These are phyloP conservation scores for Kluyveromyces marxianus DNA, from an alignment of 1,139 yeast species.

Conservation along the genomic window DNA sequence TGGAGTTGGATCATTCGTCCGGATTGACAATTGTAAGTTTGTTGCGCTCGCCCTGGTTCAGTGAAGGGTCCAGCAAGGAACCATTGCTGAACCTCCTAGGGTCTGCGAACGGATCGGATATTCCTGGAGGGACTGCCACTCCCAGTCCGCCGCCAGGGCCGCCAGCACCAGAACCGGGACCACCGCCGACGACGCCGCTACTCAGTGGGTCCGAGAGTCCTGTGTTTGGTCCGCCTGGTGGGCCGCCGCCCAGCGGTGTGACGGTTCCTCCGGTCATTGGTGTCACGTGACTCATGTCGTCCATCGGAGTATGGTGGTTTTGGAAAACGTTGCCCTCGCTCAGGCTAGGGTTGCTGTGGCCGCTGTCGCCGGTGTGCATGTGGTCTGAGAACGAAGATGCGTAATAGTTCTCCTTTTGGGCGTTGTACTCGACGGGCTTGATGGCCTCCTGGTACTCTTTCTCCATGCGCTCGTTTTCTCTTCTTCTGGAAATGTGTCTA, in stretches of 20 bases:
- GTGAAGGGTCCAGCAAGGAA: conserved; percentile 17
- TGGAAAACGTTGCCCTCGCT: no score
- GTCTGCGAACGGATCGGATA: conserved; percentile 27
- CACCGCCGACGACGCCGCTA: background rate
- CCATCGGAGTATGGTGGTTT: no score
- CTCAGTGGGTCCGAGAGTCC: no score
- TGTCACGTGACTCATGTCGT: no score
- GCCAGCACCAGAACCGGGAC: background rate
- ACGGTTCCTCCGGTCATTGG: no score
- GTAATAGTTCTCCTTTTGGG: conserved; percentile 10
- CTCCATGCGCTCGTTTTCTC: conserved; percentile 32
- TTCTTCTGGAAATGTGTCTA: conserved; percentile 25
- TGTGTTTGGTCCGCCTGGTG: no score
- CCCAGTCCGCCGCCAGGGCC: background rate
- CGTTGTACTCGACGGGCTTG: conserved; percentile 29
- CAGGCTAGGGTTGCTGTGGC: background rate
- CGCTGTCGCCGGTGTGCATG: conserved; percentile 3
- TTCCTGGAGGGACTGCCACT: background rate
- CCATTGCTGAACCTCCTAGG: conserved; percentile 28
- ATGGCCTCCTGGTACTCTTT: conserved; percentile 33
- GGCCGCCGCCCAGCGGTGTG: no score
- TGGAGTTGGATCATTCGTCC: conserved; percentile 16
- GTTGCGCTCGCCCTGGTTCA: conserved; percentile 15
- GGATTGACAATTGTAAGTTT: conserved; percentile 31
- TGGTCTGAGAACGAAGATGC: conserved; percentile 14